These are phyloP conservation scores for Chalciporus chontae DNA, from an alignment of 768 basidiomycete species.

Conservation along the genomic window DNA sequence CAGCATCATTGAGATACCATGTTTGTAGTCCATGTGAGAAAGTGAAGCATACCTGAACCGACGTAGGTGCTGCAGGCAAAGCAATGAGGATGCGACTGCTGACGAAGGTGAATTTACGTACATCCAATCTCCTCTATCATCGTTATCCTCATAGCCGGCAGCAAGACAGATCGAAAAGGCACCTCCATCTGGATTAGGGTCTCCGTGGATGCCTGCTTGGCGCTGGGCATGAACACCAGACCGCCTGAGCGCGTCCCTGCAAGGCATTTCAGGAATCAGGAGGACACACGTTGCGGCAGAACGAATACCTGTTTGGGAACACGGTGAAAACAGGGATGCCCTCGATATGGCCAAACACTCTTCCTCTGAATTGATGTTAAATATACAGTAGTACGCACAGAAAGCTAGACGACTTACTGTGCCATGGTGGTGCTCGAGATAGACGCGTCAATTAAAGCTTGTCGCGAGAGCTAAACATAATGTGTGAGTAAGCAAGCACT, in stretches of 20 bases:
- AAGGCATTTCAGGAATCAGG: background rate
- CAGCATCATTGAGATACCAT: background rate
- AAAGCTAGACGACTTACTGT: slow-evolving; percentile 5
- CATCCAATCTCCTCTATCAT: slow-evolving; percentile 36
- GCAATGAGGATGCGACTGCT: background rate
- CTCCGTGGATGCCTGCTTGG: slow-evolving; percentile 40
- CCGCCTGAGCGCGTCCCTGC: slow-evolving; percentile 19
- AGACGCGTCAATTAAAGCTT: slow-evolving; percentile 8
- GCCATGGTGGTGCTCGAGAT: slow-evolving; percentile 18
- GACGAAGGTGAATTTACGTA: slow-evolving; percentile 16
- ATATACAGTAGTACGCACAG: background rate
- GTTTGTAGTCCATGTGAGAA: background rate
- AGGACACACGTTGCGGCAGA: background rate
- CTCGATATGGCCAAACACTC: slow-evolving; percentile 29
- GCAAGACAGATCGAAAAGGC: slow-evolving; percentile 43
- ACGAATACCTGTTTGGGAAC: slow-evolving; percentile 21
- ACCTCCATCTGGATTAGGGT: slow-evolving; percentile 19
- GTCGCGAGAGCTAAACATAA: too few relatives aligned
- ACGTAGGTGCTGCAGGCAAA: slow-evolving; percentile 28
- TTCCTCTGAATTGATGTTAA: slow-evolving; percentile 6
- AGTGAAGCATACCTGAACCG: slow-evolving; percentile 27
- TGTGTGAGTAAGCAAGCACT: slow-evolving; percentile 12
- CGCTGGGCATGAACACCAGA: slow-evolving; percentile 33
- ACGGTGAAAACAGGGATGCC: slow-evolving; percentile 16
- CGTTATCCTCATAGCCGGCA: slow-evolving; percentile 41